Base-by-base conservation (phyloP, 495 filamentous ascomycete genomes). In the Podospora comata region DNA sequence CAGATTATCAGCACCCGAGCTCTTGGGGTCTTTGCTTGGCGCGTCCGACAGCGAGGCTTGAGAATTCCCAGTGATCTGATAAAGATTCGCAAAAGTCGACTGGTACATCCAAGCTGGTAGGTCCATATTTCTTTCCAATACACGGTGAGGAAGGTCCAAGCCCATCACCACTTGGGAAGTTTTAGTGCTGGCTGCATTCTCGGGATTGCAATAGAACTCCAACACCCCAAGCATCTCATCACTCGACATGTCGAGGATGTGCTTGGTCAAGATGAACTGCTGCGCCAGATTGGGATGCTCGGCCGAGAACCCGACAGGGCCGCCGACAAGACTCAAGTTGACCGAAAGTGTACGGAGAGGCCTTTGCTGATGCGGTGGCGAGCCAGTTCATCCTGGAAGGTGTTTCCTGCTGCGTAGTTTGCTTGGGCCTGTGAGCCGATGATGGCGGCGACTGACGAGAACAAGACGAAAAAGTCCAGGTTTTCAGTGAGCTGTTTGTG, bases 401-500 rank as follows among this genome's bases (percentile, higher is more conserved):
- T 82, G 70, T 87, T 88, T 18, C 82, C 85, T 3, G 85, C 84
- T 6, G 83, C 79, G 71, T 90, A 90, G 16, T 85, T 83, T 20
- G 83, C 78, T 76, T 90, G 88, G 0, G 81, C 81, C 27, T 74
- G 69, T 34, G 71, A 81, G 2, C 88, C 88, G 32, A 86, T 71
- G 5, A 84, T 74, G 34, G 75, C 85, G 5, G 83, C 76, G 81
- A 34, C 78, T 9, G 69, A 70, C 13, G 66, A 68, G 26, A 88
- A 74, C 53, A 81, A 75, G 59, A 88, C 72, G 71, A 89, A 89
- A 77, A 90, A 90, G 69, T 89, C 87, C 0, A 89, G 74, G 56
- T 74, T 72, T 28, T 72, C 71, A 0, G 44, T 62, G 9, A 71
- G 62, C 18, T 16, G 26, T 3, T 69, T 68, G 67, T 85, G 77